Conservation (phyloP, 768 basidiomycete species). For the Scleroderma citrinum region DNA sequence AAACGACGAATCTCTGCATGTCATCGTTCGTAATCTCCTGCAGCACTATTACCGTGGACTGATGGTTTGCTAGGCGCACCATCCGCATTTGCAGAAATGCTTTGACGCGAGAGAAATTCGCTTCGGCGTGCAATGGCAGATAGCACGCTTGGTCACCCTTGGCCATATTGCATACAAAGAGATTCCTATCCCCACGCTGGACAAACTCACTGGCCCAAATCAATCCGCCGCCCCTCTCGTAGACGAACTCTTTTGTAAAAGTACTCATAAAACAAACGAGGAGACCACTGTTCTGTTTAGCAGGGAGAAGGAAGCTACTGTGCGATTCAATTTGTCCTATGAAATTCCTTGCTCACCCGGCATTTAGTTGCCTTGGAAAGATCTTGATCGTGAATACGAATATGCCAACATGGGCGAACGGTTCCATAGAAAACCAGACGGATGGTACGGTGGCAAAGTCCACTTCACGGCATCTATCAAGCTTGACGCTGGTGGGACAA, state of each 20-base stretch:
- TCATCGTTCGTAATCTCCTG: constrained; percentile 4
- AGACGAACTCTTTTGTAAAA: constrained; percentile 8
- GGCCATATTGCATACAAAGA: constrained; percentile 25
- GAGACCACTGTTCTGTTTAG: constrained; percentile 10
- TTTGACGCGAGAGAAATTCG: constrained; percentile 29
- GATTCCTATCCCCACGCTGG: constrained; percentile 26
- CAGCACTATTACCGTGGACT: background rate
- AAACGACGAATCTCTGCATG: background rate
- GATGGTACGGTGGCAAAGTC: constrained; percentile 60
- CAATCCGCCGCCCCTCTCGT: constrained; percentile 25
- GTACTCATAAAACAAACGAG: background rate
- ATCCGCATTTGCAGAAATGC: constrained; percentile 6
- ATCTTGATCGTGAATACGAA: constrained; percentile 52
- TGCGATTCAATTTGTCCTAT: constrained; percentile 10
- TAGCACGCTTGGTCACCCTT: constrained; percentile 38
- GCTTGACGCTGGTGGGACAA: background rate
- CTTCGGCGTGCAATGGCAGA: constrained; percentile 49
- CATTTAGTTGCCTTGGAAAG: constrained; percentile 53
- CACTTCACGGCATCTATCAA: constrained; percentile 42
- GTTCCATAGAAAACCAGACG: constrained; percentile 28
- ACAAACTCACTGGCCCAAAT: constrained; percentile 27
- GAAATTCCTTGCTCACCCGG: constrained; percentile 1
- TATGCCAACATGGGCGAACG: constrained; percentile 23
- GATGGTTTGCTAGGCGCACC: constrained; percentile 6
- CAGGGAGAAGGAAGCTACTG: constrained; percentile 12